Conservation (phyloP, 2,329 filamentous ascomycete genomes). For the Paraconiothyrium sp. region DNA sequence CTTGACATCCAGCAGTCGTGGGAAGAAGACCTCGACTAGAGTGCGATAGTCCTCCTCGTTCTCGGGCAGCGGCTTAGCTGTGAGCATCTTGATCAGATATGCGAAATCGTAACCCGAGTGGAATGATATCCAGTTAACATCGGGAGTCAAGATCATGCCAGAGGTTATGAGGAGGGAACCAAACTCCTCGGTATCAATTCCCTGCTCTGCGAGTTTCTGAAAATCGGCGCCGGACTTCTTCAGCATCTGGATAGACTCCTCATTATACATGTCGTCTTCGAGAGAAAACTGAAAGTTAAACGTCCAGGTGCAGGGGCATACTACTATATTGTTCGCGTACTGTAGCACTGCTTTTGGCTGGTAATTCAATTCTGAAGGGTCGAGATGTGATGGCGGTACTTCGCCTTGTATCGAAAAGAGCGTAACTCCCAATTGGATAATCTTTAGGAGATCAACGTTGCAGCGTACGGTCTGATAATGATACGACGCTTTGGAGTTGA, state of each 20-base stretch:
- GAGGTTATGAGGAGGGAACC: conserved; percentile 90
- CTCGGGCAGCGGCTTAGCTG: conserved; percentile 82
- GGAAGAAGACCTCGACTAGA: conserved; percentile 92
- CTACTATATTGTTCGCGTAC: conserved; percentile 63
- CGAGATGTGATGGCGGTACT: conserved; percentile 76
- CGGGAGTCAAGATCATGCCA: conserved; percentile 84
- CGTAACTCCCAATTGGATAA: conserved; percentile 96
- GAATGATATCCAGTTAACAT: conserved; percentile 96
- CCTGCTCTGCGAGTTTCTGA: conserved; percentile 80
- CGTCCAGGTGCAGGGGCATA: conserved; percentile 92
- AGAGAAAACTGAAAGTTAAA: conserved; percentile 99
- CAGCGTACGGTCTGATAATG: conserved; percentile 98
- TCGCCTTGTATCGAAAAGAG: conserved; percentile 92
- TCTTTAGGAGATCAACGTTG: conserved; percentile 96
- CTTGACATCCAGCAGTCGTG: conserved; percentile 93
- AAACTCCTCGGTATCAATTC: conserved; percentile 90
- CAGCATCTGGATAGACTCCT: conserved; percentile 91
- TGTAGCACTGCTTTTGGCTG: conserved; percentile 57
- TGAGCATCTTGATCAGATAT: conserved; percentile 93
- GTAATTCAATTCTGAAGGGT: conserved; percentile 54
- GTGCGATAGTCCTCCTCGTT: conserved; percentile 90
- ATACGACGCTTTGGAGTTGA: conserved; percentile 95
- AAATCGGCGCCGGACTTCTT: conserved; percentile 95
- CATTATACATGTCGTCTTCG: conserved; percentile 96
- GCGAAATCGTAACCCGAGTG: conserved; percentile 99